Base-by-base conservation (phyloP, 2,329 filamentous ascomycete genomes). In the Aspergillus niger region DNA sequence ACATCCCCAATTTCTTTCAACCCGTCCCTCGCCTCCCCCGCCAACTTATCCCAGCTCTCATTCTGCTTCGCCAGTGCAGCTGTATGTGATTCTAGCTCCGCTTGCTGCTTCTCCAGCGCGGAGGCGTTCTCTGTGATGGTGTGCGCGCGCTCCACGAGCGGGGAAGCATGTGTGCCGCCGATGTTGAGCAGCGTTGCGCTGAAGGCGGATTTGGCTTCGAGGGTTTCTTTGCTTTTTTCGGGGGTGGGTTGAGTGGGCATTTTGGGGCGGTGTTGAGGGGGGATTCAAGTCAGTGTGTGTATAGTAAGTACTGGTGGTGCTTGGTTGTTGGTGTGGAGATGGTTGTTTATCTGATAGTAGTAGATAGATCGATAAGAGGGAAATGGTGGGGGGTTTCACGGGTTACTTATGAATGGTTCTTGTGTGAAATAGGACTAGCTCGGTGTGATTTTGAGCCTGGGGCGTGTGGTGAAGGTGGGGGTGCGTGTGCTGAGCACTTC, bases 1-100 rank as follows among this genome's bases (percentile, higher is more conserved):
- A 88, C 78, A 66, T 88, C 85, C n/a, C 86, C 86, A 63, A 87
- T 80, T 72, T 87, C 84, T 71, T 86, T 87, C 63, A 88, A 67
- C 58, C 83, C 84, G 66, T 82, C 82, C 10, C 81, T 79, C 62
- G 82, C 82, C 65, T 79, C 80, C 62, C 85, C 83, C 24, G 82
- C 78, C 55, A 86, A 72, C 68, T 82, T 83, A 67, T 82, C 79
- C 77, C 82, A 82, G 69, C 83, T 79, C 32, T 79, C 79, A 66
- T 79, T 84, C 72, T 87, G 82, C 69, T 81, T 80, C 41, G 76
- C 74, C 58, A 87, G 70, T 17, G 76, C 77, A 10, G 74, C 74
- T n/a, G 83, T 85, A 63, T 81, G 74, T 65, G 78, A 81, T 44
- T 73, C 76, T 39, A 86, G 67, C 48, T 84, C 80, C 44, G 76